Base-by-base conservation (phyloP, 495 filamentous ascomycete species). In the Aspergillus sparsus region DNA sequence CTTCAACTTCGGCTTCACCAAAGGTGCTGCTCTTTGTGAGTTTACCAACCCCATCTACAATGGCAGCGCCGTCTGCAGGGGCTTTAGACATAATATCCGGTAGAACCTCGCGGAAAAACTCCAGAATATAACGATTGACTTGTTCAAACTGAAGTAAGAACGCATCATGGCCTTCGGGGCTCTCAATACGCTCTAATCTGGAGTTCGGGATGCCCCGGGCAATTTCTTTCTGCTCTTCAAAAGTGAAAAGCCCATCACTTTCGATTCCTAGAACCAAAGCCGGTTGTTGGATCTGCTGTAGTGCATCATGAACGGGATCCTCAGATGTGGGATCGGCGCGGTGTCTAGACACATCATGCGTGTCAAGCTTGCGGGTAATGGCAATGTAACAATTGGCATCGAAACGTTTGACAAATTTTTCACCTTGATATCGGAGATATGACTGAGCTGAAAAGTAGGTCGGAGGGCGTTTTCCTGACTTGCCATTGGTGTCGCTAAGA, bases 321-420 rank as follows among this genome's bases (percentile, higher is more conserved):
- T 80, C 75, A 4, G 74, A 68, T 3, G 71, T 62, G 5, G 72
- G 66, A 41, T 64, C 71, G 41, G 75, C 71, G 16, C 92, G 86
- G 62, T 86, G 81, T 21, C 92, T 83, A 18, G 90, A 92, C 32
- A 98, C 84, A 69, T 98, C 94, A 70, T 98, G 94, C 3, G 94
- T 98, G 68, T 98, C 94, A n/a, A 98, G 86, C 74, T 98, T 98
- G 60, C 94, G 90, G 6, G 94, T 98, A 71, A 98, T 97, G 60
- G 94, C 92, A 58, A 98, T 98, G 76, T 98, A 98, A 77, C 94
- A 98, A 70, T 98, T 98, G 62, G 91, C 89, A 74, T 98, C 94
- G 69, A 97, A 98, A 7, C 94, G 87, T 68, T 91, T 92, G 62
- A 97, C 93, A 69, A 98, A 98, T 73, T 98, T 98, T 55, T 87